Percentiles rank a stretch among this genome's conserved stretches.
Evolutionary conservation across 2,329 filamentous ascomycete species (phyloP).

Genomic region (Epichloe sylvatica): DNA sequence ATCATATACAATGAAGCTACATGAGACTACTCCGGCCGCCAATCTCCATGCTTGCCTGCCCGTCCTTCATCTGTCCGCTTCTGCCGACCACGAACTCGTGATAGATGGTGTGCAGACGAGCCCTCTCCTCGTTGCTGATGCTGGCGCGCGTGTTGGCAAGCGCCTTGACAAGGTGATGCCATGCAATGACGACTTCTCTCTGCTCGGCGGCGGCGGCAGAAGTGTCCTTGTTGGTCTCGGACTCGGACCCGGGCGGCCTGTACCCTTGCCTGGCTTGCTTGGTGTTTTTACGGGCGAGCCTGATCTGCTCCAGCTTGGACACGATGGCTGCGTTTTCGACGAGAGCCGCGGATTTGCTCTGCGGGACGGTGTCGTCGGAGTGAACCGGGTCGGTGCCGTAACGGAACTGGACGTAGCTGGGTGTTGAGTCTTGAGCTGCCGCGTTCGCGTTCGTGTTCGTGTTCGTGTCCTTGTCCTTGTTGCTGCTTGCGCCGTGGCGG

Average conservation of each 20-base stretch:
- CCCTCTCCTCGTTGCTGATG: slow-evolving; percentile 66
- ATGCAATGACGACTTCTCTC: slow-evolving; percentile 66
- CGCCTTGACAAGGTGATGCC: slow-evolving; percentile 69
- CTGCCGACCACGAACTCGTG: slow-evolving; percentile 82
- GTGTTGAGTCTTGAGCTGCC: slow-evolving; percentile 18
- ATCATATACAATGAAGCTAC: slow-evolving; percentile 31
- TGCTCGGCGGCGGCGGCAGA: slow-evolving; percentile 22
- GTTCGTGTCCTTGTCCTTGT: background rate
- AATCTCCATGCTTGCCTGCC: slow-evolving; percentile 82
- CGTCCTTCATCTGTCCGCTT: slow-evolving; percentile 90
- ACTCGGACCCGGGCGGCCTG: slow-evolving; percentile 9
- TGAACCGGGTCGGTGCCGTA: slow-evolving; percentile 49
- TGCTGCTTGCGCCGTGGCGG: slow-evolving; percentile 21
- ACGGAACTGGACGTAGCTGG: slow-evolving; percentile 68
- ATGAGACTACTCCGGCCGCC: slow-evolving; percentile 88
- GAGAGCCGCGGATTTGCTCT: slow-evolving; percentile 40
- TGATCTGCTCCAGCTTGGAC: slow-evolving; percentile 70
- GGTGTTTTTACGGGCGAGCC: slow-evolving; percentile 45
- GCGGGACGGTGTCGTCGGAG: slow-evolving; percentile 27
- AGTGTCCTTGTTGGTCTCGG: slow-evolving; percentile 10
- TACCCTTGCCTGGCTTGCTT: slow-evolving; percentile 20
- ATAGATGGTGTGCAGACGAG: slow-evolving; percentile 67
- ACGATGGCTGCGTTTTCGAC: slow-evolving; percentile 66
- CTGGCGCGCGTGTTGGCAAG: slow-evolving; percentile 66
- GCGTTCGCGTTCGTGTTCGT: slow-evolving; percentile 6